Conservation (phyloP, 495 filamentous ascomycete genomes). For the Aspergillus taichungensis region DNA sequence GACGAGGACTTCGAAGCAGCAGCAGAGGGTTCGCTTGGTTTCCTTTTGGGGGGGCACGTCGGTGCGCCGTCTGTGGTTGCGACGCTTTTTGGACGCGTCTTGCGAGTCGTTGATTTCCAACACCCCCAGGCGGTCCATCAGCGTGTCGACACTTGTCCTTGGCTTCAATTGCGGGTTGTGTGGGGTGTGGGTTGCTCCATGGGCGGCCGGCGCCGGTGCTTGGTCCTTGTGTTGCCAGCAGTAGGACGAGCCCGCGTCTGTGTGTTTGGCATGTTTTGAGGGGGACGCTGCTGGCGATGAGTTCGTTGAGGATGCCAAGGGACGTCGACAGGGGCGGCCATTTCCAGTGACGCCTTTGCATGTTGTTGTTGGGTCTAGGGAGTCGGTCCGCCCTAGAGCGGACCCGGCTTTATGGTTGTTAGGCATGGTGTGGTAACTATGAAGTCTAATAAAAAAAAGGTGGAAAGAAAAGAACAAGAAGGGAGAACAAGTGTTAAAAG, state of each 20-base stretch:
- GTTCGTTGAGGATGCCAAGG: constrained; percentile 37
- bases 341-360: constrained; percentile 75
- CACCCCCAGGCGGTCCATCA: constrained; percentile 70
- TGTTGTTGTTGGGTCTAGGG: constrained; percentile 72
- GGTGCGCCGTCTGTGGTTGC: constrained; percentile 6
- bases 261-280: constrained; percentile 29
- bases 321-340: constrained; percentile 71
- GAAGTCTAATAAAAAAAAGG: constrained; percentile 2
- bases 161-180: constrained; percentile 35
- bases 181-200: constrained; percentile 6
- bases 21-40: constrained; percentile 17
- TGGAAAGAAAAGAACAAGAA: constrained; percentile 5
- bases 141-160: constrained; percentile 71
- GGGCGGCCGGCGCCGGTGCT: constrained; percentile 33
- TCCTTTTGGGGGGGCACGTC: constrained; percentile 8
- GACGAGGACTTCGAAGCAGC: constrained; percentile 27
- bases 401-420: constrained; percentile 80
- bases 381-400: constrained; percentile 66
- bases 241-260: constrained; percentile 50
- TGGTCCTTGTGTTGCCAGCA: constrained; percentile 97
- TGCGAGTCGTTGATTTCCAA: constrained; percentile 44
- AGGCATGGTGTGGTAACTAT: constrained; percentile 47
- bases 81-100: constrained; percentile 3
- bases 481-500: not conserved
- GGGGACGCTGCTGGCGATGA: constrained; percentile 26